Conservation (phyloP, 176 grass and related monocot species). For the Panicum miliaceum region DNA sequence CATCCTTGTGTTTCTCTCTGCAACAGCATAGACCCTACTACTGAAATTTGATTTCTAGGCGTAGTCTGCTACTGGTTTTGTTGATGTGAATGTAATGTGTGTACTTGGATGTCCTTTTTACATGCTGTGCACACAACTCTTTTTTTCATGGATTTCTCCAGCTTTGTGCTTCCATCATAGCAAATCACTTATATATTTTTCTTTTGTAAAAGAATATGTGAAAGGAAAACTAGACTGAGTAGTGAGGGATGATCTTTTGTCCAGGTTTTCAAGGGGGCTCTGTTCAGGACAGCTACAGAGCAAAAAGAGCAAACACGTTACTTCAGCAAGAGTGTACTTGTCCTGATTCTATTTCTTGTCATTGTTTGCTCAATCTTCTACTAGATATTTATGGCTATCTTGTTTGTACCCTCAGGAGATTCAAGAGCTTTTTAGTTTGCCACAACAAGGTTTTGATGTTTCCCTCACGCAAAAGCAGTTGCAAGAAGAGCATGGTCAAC, state of each 20-base stretch:
- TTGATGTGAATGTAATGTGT: background rate
- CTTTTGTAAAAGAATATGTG: background rate
- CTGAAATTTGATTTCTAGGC: constrained; percentile 1
- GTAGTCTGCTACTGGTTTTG: background rate
- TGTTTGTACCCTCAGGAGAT: constrained; percentile 64
- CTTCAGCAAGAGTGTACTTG: constrained; percentile 80
- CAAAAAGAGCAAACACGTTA: constrained; percentile 94
- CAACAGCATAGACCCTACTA: background rate
- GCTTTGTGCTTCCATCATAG: constrained; percentile 5
- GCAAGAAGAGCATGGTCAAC: constrained; percentile 85
- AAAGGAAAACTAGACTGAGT: constrained; percentile 1
- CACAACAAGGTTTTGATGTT: constrained; percentile 90
- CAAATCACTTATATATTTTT: background rate
- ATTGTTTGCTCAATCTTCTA: constrained; percentile 27
- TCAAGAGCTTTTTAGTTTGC: constrained; percentile 80
- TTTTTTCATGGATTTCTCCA: background rate
- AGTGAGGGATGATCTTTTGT: constrained; percentile 29
- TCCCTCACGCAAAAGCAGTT: constrained; percentile 77
- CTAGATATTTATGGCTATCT: constrained; percentile 19
- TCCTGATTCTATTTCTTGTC: constrained; percentile 20
- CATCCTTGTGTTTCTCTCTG: constrained; percentile 11
- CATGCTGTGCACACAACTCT: background rate
- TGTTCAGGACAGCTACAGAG: constrained; percentile 92
- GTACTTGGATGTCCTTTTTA: background rate
- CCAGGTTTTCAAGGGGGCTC: constrained; percentile 83